Conservation (phyloP, 345 rosid genomes). For the Erodium maritimum region DNA sequence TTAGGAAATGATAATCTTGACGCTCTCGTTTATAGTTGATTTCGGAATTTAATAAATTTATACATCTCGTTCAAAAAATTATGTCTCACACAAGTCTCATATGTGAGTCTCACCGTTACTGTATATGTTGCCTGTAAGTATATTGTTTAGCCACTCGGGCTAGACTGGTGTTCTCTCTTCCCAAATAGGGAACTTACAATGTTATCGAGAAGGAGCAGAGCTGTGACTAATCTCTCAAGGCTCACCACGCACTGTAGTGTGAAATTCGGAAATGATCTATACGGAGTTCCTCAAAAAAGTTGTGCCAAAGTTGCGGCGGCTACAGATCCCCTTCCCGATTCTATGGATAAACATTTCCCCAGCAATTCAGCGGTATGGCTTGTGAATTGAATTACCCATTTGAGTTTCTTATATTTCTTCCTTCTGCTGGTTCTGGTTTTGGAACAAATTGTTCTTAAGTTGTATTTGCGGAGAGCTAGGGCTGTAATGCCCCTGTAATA, state of each 20-base stretch:
- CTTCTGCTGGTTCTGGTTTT: not conserved
- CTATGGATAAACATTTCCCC: slow-evolving; percentile 16
- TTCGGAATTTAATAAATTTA: too few relatives aligned
- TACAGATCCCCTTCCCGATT: slow-evolving; percentile 24
- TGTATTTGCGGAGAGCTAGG: too few relatives aligned
- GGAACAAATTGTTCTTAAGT: not conserved
- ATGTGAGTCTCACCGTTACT: too few relatives aligned
- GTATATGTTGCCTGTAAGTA: too few relatives aligned
- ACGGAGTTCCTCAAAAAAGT: slow-evolving; percentile 20
- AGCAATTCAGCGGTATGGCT: slow-evolving; percentile 30
- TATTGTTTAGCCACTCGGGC: too few relatives aligned
- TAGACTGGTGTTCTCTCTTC: too few relatives aligned
- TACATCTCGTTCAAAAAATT: too few relatives aligned
- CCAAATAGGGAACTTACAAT: slow-evolving; percentile 14
- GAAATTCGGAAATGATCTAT: slow-evolving; percentile 14
- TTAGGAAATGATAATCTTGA: too few relatives aligned
- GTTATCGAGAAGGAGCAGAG: slow-evolving; percentile 52
- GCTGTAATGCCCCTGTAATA: too few relatives aligned
- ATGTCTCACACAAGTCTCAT: too few relatives aligned
- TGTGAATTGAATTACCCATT: not conserved
- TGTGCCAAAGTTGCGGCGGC: slow-evolving; percentile 33
- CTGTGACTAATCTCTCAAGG: slow-evolving; percentile 24
- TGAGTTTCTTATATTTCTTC: not conserved
- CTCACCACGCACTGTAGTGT: slow-evolving; percentile 18
- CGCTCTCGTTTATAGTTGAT: too few relatives aligned